Evolutionary conservation across 2,329 filamentous ascomycete genomes (phyloP).

Genomic region (Mariannaea sp.): DNA sequence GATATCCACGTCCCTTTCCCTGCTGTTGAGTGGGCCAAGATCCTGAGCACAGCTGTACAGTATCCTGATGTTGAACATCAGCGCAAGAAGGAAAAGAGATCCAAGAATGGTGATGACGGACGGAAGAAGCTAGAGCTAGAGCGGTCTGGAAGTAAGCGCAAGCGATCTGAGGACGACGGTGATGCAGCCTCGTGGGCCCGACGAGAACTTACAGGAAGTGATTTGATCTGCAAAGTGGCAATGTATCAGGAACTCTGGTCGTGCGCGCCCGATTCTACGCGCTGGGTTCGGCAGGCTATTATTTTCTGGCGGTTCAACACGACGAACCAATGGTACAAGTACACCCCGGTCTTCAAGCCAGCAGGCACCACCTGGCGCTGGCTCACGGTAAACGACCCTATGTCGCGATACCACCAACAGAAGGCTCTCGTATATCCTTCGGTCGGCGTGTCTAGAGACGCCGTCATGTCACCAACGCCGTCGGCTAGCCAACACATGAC

Average conservation of each 20-base stretch:
- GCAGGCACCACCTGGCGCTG: constrained; percentile 65
- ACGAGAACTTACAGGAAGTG: constrained; percentile 54
- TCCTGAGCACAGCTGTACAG: constrained; percentile 60
- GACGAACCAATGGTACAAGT: constrained; percentile 57
- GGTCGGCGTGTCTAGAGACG: constrained; percentile 44
- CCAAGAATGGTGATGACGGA: constrained; percentile 40
- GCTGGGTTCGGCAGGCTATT: constrained; percentile 63
- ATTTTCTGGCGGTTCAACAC: constrained; percentile 67
- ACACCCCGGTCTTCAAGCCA: constrained; percentile 54
- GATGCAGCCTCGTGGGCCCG: constrained; percentile 48
- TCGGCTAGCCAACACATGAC: constrained; percentile 56
- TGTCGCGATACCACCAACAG: constrained; percentile 62
- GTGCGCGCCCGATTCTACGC: constrained; percentile 49
- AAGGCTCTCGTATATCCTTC: constrained; percentile 48
- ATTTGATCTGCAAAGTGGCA: constrained; percentile 63
- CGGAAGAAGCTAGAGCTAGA: constrained; percentile 44
- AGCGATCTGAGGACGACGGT: constrained; percentile 48
- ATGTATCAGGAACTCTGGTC: constrained; percentile 73
- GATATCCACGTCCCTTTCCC: constrained; percentile 63
- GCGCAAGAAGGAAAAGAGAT: constrained; percentile 45
- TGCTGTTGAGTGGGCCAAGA: constrained; percentile 62
- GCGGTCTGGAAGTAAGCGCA: constrained; percentile 45
- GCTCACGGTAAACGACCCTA: constrained; percentile 63
- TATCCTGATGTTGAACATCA: constrained; percentile 53
- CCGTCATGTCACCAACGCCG: constrained; percentile 60